Conservation (phyloP, 441 rosid genomes). For the Populus tomentosa region DNA sequence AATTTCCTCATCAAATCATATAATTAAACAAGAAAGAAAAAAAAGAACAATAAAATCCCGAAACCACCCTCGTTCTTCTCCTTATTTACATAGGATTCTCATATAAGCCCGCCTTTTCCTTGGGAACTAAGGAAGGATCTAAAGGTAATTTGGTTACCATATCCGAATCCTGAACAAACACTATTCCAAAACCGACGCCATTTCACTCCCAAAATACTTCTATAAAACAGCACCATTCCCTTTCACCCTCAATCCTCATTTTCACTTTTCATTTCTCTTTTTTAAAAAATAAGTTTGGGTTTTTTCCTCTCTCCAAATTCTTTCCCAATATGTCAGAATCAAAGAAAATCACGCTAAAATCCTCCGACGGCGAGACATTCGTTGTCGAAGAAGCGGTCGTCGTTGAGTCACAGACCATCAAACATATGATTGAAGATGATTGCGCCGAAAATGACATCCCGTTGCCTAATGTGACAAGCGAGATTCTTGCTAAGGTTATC, state of each 20-base stretch:
- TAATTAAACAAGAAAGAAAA: neutral
- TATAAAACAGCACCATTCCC: neutral
- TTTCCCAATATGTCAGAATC: constrained; percentile 1
- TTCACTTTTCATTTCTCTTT: neutral
- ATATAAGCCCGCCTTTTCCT: neutral
- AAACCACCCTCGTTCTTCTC: neutral
- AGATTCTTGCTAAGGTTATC: constrained; percentile 35
- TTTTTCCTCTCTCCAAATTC: neutral
- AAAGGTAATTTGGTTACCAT: neutral
- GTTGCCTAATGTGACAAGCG: constrained; percentile 35
- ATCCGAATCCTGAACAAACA: neutral
- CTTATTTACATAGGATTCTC: neutral
- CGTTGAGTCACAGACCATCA: constrained; percentile 38
- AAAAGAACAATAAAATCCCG: neutral
- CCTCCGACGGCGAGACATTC: constrained; percentile 37
- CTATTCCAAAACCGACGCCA: neutral
- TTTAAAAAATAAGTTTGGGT: neutral
- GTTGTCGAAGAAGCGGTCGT: constrained; percentile 41
- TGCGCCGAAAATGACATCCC: constrained; percentile 44
- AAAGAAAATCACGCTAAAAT: constrained; percentile 24
- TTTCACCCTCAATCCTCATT: neutral
- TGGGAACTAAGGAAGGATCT: neutral
- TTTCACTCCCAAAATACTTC: neutral
- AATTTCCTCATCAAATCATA: neutral
- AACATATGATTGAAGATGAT: constrained; percentile 45